Conservation (phyloP, 225 moss, liverwort and hornwort genomes). For the Asterella californica region DNA sequence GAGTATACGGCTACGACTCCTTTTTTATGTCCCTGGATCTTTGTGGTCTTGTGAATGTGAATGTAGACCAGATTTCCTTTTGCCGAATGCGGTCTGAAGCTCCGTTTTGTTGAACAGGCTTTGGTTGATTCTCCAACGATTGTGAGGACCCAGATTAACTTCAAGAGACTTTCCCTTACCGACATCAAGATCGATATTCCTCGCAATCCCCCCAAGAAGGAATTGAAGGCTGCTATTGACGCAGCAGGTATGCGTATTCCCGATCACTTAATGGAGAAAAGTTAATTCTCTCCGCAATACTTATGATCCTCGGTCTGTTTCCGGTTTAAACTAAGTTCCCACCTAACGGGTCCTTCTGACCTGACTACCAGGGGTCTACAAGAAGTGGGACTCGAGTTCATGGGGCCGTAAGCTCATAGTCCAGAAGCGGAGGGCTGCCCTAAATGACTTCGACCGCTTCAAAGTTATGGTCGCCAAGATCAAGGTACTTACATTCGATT, state of each 20-base stretch:
- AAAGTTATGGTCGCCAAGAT: conserved; percentile 83
- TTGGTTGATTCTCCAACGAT: conserved; percentile 70
- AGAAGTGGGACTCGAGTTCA: conserved; percentile 66
- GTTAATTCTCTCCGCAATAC: not conserved
- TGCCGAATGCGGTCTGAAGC: no score
- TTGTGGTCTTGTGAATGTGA: no score
- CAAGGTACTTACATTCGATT: conserved; percentile 33
- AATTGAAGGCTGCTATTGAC: conserved; percentile 57
- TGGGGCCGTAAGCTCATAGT: conserved; percentile 89
- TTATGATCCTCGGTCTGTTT: no score
- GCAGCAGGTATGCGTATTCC: conserved; percentile 30
- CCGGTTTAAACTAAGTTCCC: no score
- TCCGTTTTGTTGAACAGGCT: conserved; percentile 33
- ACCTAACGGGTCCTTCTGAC: no score
- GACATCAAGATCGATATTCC: conserved; percentile 64
- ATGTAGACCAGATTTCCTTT: no score
- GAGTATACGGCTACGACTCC: no score
- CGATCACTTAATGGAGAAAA: not conserved
- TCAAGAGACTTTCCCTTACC: conserved; percentile 76
- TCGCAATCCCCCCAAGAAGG: conserved; percentile 66
- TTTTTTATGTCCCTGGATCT: no score
- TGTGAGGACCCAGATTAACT: conserved; percentile 75
- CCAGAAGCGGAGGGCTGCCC: conserved; percentile 55
- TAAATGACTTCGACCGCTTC: conserved; percentile 79
- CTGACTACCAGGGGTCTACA: conserved; percentile 53